A percentile compares a stretch with the other conserved stretches of the same genome.
Evolutionary conservation across 176 grass and related monocot genomes (phyloP).

Genomic region (Carex kokanica): DNA sequence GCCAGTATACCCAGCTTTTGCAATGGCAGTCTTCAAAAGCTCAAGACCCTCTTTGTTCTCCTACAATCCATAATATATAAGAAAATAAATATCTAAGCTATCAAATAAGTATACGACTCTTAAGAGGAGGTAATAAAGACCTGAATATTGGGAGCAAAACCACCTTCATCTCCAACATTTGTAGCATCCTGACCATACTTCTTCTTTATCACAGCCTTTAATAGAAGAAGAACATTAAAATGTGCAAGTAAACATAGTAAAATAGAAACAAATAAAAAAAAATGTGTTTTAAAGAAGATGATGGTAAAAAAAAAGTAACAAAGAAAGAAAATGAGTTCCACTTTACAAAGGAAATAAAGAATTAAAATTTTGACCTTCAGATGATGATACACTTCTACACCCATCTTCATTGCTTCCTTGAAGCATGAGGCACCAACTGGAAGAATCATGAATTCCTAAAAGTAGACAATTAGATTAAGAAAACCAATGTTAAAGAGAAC

Average conservation of each 20-base stretch:
- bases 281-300: too few relatives aligned
- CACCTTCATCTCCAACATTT: constrained; percentile 97
- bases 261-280: background rate
- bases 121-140: constrained; percentile 21
- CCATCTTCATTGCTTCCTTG: constrained; percentile 99
- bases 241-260: background rate
- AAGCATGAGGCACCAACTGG: constrained; percentile 73
- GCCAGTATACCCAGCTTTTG: constrained; percentile 90
- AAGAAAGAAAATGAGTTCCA: background rate
- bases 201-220: constrained; percentile 94
- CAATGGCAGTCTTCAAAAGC: constrained; percentile 84
- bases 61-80: constrained; percentile 34
- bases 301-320: background rate
- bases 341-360: background rate
- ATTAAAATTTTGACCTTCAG: constrained; percentile 55
- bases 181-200: constrained; percentile 97
- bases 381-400: constrained; percentile 92
- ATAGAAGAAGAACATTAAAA: constrained; percentile 1
- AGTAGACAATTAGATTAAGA: background rate
- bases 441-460: constrained; percentile 97
- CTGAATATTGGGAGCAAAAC: constrained; percentile 99
- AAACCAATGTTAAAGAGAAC: background rate
- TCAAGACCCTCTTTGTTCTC: constrained; percentile 97
- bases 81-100: background rate
- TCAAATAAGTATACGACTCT: background rate